These are phyloP conservation scores for Rhizopogon roseolus DNA, from an alignment of 768 basidiomycete genomes.

Conservation along the genomic window DNA sequence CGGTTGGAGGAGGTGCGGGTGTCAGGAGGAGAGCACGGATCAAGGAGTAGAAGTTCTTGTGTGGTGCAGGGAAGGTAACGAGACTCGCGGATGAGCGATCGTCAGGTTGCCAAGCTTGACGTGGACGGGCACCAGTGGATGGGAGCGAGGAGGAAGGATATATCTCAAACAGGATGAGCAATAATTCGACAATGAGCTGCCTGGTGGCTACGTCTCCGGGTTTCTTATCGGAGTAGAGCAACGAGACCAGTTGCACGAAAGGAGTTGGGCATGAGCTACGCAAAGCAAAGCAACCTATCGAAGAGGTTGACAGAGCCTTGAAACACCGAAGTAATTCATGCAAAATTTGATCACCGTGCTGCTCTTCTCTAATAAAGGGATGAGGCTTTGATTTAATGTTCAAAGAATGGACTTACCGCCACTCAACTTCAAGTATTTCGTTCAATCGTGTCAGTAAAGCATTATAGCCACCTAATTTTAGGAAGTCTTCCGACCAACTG, in stretches of 20 bases:
- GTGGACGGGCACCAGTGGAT: slow-evolving; percentile 34
- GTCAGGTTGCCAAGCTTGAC: slow-evolving; percentile 54
- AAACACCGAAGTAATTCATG: slow-evolving; percentile 91
- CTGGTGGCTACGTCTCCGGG: slow-evolving; percentile 90
- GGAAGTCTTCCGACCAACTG: slow-evolving; percentile 89
- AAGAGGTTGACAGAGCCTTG: slow-evolving; percentile 88
- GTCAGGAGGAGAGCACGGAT: slow-evolving; percentile 74
- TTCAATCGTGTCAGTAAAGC: slow-evolving; percentile 79
- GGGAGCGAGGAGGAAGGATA: slow-evolving; percentile 74
- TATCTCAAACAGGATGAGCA: slow-evolving; percentile 84
- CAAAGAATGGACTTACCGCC: slow-evolving; percentile 65
- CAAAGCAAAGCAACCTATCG: slow-evolving; percentile 85
- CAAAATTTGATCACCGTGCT: slow-evolving; percentile 93
- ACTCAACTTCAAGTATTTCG: slow-evolving; percentile 92
- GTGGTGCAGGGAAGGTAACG: slow-evolving; percentile 67
- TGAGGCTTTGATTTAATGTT: slow-evolving; percentile 5
- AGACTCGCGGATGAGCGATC: slow-evolving; percentile 41
- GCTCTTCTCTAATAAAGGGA: slow-evolving; percentile 72
- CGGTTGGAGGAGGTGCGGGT: slow-evolving; percentile 59
- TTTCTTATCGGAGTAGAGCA: slow-evolving; percentile 96
- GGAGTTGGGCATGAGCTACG: slow-evolving; percentile 87
- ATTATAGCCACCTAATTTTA: slow-evolving; percentile 80
- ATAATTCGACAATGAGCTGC: slow-evolving; percentile 85
- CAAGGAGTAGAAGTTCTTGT: slow-evolving; percentile 68
- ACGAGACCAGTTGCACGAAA: slow-evolving; percentile 73